Percentiles rank a stretch among this genome's conserved stretches.
These are phyloP conservation scores for Phanerochaete sordida DNA, from an alignment of 768 basidiomycete species.

Conservation along the genomic window DNA sequence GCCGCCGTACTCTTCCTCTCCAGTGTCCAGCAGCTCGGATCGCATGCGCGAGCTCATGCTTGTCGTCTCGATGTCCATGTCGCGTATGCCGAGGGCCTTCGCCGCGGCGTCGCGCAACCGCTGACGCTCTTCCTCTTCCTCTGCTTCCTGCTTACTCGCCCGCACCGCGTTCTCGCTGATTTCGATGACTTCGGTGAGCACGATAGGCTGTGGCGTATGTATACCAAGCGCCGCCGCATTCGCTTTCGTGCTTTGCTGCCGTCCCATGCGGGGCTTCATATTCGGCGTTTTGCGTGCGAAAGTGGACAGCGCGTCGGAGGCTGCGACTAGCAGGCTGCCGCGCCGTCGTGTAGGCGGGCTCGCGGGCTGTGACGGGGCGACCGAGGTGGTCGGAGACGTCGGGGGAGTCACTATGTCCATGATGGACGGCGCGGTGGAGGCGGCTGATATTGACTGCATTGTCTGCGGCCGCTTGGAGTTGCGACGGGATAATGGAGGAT, in stretches of 20 bases:
- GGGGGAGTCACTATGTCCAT: not conserved
- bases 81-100: conserved; percentile 67
- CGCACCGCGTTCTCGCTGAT: conserved; percentile 35
- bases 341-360: conserved; percentile 10
- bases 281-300: conserved; percentile 10
- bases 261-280: conserved; percentile 11
- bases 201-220: conserved; percentile 33
- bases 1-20: conserved; percentile 37
- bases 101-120: conserved; percentile 75
- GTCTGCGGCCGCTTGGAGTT: conserved; percentile 3
- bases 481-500: not conserved
- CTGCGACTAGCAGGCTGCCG: conserved; percentile 21
- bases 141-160: conserved; percentile 27
- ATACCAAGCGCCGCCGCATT: not conserved
- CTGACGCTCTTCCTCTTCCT: conserved; percentile 70
- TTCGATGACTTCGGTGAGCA: conserved; percentile 72
- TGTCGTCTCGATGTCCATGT: conserved; percentile 36
- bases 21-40: conserved; percentile 23
- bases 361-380: conserved; percentile 8
- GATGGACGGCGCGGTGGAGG: conserved; percentile 3
- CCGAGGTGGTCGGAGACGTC: conserved; percentile 4
- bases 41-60: conserved; percentile 10
- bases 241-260: conserved; percentile 16
- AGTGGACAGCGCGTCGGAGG: conserved; percentile 21
- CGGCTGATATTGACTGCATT: conserved; percentile 10